A percentile compares a stretch with the other conserved stretches of the same genome.
phyloP scores from a whole-genome alignment of 768 basidiomycete genomes.

The Russula sp. region DNA sequence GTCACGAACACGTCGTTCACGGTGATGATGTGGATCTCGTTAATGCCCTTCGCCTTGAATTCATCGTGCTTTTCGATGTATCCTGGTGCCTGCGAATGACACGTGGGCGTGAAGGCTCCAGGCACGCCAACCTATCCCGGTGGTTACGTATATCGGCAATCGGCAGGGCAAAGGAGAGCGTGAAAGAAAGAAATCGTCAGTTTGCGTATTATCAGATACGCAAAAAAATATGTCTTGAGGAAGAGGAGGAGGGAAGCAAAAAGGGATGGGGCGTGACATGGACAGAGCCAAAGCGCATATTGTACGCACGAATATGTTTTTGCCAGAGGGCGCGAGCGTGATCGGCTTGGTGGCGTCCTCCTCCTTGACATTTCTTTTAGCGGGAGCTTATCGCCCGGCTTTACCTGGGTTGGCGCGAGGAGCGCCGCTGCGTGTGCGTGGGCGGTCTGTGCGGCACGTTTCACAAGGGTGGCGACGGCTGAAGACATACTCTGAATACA shows the following conservation, averaged over 20 bases:
- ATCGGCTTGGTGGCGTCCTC: conserved; percentile 15
- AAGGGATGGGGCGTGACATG: neutral
- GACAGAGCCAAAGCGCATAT: neutral
- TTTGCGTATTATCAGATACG: neutral
- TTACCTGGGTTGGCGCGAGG: conserved; percentile 17
- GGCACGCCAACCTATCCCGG: conserved; percentile 28
- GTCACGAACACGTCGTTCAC: conserved; percentile 79
- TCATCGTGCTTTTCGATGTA: conserved; percentile 65
- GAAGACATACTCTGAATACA: conserved; percentile 13
- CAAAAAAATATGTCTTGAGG: no score
- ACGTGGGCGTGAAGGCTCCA: conserved; percentile 30
- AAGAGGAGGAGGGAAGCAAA: neutral
- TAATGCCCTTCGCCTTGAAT: conserved; percentile 75
- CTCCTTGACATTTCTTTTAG: conserved; percentile 25
- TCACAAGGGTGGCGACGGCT: neutral
- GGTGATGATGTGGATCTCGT: conserved; percentile 65
- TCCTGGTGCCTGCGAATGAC: conserved; percentile 28
- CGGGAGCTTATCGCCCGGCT: conserved; percentile 29
- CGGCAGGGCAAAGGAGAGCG: neutral
- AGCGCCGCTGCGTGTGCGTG: conserved; percentile 24
- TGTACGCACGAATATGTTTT: conserved; percentile 25
- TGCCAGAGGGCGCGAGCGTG: conserved; percentile 21
- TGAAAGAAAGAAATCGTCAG: neutral
- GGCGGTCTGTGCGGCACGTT: conserved; percentile 17
- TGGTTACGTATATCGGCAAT: neutral